Base-by-base conservation (phyloP, 257 asterid species). In the Solanum appendiculatum region DNA sequence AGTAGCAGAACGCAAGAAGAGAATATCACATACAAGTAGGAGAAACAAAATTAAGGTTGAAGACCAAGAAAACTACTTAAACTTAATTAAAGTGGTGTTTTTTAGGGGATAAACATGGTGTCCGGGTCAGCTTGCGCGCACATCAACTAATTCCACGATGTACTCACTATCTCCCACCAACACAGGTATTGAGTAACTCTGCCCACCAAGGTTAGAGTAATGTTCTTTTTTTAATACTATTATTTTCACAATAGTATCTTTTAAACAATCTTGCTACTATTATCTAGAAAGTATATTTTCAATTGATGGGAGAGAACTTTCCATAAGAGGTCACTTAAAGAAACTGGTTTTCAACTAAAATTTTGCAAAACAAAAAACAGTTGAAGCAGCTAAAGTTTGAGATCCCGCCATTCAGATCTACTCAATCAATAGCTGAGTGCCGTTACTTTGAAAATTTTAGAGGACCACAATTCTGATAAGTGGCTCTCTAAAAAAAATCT, bases 1-100 rank as follows among this genome's bases (percentile, higher is more conserved):
- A 81, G 74, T 64, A n/a, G 86, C 42, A 86, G 63, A 88, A 85
- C 81, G 85, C 78, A 90, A 86, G 78, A 68, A 91, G 89, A 60
- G 75, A 69, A 85, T 58, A 81, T 70, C 72, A 70, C 69, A 83
- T 37, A 11, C 39, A 70, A 86, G 64, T 29, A 80, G 44, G 29
- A 83, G 39, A 40, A 54, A 64, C 48, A 21, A 25, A 29, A 74
- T 31, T 7, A 51, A 39, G 27, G 60, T 44, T 46, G 80, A 39
- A 9, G 84, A 85, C 39, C 36, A 80, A 80, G 58, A 46, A 9
- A 46, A 37, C 42, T 42, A 29, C 29, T 80, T 29, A 10, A 27
- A 20, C 63, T 44, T 44, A 78, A 78, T 78, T 78, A 44, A 42
- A 78, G 63, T 78, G 10, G 48, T 44, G 60, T 7, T 14, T 42